These are phyloP conservation scores for Aphanomyces stellatus DNA, from an alignment of 352 stramenopile genomes.

Conservation along the genomic window DNA sequence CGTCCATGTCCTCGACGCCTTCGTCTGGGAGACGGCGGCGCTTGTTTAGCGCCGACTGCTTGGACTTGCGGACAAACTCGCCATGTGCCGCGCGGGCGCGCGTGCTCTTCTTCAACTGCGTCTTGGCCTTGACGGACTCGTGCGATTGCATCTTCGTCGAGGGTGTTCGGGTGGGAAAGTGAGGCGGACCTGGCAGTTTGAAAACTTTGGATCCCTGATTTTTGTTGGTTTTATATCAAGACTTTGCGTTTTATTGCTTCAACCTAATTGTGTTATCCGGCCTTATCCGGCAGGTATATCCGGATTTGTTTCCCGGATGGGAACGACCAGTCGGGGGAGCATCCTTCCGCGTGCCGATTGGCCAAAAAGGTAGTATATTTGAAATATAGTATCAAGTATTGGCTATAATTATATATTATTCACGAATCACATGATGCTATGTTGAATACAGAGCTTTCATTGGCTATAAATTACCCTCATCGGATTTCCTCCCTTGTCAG, in stretches of 20 bases:
- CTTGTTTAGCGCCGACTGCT: conserved; percentile 18
- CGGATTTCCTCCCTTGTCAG: too few species aligned
- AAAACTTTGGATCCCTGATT: not conserved
- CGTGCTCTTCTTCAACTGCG: conserved; percentile 17
- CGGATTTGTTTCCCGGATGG: too few species aligned
- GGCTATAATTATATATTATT: not conserved
- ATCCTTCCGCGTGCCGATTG: too few species aligned
- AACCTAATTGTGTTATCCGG: too few species aligned
- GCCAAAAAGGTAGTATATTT: too few species aligned
- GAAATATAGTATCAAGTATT: not conserved
- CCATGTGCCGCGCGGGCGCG: conserved; percentile 5
- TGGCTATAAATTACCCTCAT: not conserved
- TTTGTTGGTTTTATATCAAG: not conserved
- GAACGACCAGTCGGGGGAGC: too few species aligned
- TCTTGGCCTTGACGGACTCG: conserved; percentile 20
- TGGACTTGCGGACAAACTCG: conserved; percentile 20
- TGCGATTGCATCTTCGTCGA: conserved; percentile 1
- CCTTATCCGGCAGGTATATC: too few species aligned
- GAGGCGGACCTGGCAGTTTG: too few species aligned
- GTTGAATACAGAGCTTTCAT: not conserved
- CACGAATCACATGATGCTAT: not conserved
- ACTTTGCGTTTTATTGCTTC: too few species aligned
- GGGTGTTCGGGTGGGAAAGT: not conserved
- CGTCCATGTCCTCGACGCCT: conserved; percentile 6
- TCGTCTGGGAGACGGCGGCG: conserved; percentile 15